Conservation (phyloP, 345 rosid species). For the Eutrema yunnanense region DNA sequence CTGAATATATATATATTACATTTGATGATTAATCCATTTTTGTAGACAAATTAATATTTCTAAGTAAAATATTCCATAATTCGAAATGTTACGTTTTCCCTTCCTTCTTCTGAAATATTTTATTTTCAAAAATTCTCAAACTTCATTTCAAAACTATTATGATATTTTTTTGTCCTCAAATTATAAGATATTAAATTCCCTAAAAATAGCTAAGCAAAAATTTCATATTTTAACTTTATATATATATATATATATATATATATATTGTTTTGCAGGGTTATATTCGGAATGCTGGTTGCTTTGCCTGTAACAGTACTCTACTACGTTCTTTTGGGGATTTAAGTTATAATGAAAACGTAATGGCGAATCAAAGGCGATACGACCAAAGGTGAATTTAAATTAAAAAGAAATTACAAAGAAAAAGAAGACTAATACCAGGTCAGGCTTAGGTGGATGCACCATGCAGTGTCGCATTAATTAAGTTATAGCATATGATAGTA, state of each 20-base stretch:
- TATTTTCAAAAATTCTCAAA: background rate
- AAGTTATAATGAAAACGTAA: slow-evolving; percentile 5
- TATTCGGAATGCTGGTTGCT: slow-evolving; percentile 45
- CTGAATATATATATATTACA: background rate
- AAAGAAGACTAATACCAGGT: slow-evolving; percentile 19
- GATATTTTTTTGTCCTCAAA: background rate
- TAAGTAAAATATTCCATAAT: background rate
- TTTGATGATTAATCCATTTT: background rate
- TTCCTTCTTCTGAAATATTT: background rate
- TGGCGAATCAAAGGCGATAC: slow-evolving; percentile 14
- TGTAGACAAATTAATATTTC: background rate
- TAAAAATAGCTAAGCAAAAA: background rate
- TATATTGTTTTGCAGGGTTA: slow-evolving; percentile 33
- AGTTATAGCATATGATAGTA: slow-evolving; percentile 16
- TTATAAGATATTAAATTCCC: background rate
- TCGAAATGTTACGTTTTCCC: background rate
- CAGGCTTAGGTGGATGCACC: slow-evolving; percentile 33
- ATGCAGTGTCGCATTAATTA: slow-evolving; percentile 27
- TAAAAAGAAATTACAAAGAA: background rate
- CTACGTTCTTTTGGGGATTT: slow-evolving; percentile 37
- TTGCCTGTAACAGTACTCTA: slow-evolving; percentile 45
- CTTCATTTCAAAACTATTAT: background rate
- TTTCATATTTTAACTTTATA: background rate
- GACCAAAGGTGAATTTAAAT: background rate
- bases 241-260: background rate